Base-by-base conservation (phyloP, 805 yeast genomes). In the Myxozyma nipponensis region DNA sequence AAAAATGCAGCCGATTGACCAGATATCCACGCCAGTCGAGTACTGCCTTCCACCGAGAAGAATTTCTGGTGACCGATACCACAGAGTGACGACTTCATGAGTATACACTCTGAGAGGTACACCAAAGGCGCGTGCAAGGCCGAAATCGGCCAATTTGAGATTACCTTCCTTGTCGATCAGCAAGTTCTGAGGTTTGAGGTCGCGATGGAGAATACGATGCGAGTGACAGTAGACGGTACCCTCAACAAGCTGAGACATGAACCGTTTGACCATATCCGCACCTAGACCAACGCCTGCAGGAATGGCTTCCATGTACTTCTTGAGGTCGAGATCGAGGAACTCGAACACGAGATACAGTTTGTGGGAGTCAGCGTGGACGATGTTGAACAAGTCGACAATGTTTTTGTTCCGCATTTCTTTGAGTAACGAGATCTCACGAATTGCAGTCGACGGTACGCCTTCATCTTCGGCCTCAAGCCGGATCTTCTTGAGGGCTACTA, bases 391-490 rank as follows among this genome's bases (percentile, higher is more conserved):
- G 40, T 95, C 76, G 22, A 93, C 97, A 46, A 91, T 90, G 69
- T 91, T 89, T 54, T 88, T 95, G 70, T 93, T 96, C 58, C 87
- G 80, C 77, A 93, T 77, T 67, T 93, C 98, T 67, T 93, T 91
- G 69, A 93, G 77, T 41, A 93, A 75, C 1, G 98, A 91, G 61
- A 93, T 93, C 66, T 93, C 98, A 62, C 98, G 77, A 52, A 93
- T 93, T 4, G 98, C 98, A 0, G 98, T 93, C 1, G 97, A 89
- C 1, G 98, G 98, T 21, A 95, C 97, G 18, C 98, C 98, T 68
- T 93, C 98, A 68, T 88, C 95, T 68, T 93, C 98, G 19, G 95
- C 87, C 67, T 93, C 98, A 46, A 93, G 72, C 51, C 98, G 80
- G 67, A 93, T 95, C 71, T 93, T 95, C 69, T 93, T 93, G 61